Evolutionary conservation across 768 basidiomycete species (phyloP).

Genomic region (Termitomyces heimii): DNA sequence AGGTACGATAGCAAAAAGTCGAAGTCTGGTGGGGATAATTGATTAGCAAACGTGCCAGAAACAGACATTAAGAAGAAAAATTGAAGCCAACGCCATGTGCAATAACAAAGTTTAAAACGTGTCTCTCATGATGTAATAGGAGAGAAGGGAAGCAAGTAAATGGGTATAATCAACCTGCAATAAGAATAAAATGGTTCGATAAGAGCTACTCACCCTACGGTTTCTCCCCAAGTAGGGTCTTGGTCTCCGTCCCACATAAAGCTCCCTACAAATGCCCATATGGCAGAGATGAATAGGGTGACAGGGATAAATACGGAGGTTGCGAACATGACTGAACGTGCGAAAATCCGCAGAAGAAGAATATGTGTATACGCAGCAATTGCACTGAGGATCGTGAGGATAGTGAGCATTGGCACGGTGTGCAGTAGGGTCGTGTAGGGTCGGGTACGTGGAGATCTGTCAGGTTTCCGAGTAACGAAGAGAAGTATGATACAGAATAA

Average conservation of each 20-base stretch:
- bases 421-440: slow-evolving; percentile 72
- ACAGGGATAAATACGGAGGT: slow-evolving; percentile 74
- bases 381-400: slow-evolving; percentile 68
- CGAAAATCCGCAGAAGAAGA: slow-evolving; percentile 72
- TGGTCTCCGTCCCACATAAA: slow-evolving; percentile 51
- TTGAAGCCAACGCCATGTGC: background rate
- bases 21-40: slow-evolving; percentile 37
- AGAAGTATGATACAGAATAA: slow-evolving; percentile 62
- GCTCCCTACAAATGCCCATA: slow-evolving; percentile 81
- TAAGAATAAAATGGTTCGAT: background rate
- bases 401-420: slow-evolving; percentile 71
- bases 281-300: slow-evolving; percentile 64
- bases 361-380: slow-evolving; percentile 69
- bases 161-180: background rate
- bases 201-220: slow-evolving; percentile 55
- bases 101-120: background rate
- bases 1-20: slow-evolving; percentile 74
- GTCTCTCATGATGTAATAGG: slow-evolving; percentile 5
- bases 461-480: slow-evolving; percentile 47
- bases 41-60: slow-evolving; percentile 5
- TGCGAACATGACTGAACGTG: slow-evolving; percentile 75
- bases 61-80: background rate
- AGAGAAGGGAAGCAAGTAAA: background rate
- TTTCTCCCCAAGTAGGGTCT: slow-evolving; percentile 78
- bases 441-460: slow-evolving; percentile 28